phyloP scores from a whole-genome alignment of 2,329 filamentous ascomycete species.

The Trichoderma aggressivum region DNA sequence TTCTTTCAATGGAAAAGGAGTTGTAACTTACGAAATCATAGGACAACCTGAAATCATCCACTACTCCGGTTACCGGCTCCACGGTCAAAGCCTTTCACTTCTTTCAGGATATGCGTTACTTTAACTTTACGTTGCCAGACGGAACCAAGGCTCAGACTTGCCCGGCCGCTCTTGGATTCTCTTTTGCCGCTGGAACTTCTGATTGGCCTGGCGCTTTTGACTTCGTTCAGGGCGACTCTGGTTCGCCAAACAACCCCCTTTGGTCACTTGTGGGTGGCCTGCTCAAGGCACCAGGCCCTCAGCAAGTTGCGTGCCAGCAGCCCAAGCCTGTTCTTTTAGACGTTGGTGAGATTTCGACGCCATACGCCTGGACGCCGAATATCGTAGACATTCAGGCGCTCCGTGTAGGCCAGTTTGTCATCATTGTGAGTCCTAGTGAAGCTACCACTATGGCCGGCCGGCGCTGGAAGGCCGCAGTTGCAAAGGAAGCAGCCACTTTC shows the following conservation, averaged over 20 bases:
- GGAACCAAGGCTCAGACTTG: slow-evolving; percentile 71
- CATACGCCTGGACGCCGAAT: slow-evolving; percentile 88
- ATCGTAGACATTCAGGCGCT: slow-evolving; percentile 85
- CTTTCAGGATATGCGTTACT: slow-evolving; percentile 77
- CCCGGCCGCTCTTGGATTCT: slow-evolving; percentile 83
- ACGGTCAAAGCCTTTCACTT: slow-evolving; percentile 80
- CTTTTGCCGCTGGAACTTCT: slow-evolving; percentile 87
- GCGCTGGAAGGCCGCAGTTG: slow-evolving; percentile 74
- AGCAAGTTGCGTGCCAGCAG: slow-evolving; percentile 72
- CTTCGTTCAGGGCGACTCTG: slow-evolving; percentile 82
- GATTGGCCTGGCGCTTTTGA: slow-evolving; percentile 91
- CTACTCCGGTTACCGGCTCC: slow-evolving; percentile 56
- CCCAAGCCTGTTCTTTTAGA: slow-evolving; percentile 85
- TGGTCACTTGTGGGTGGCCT: slow-evolving; percentile 75
- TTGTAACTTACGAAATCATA: slow-evolving; percentile 35
- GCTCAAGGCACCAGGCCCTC: slow-evolving; percentile 65
- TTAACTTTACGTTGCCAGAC: slow-evolving; percentile 69
- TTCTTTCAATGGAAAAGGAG: not conserved
- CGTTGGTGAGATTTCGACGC: slow-evolving; percentile 72
- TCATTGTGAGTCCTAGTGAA: slow-evolving; percentile 82
- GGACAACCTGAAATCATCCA: slow-evolving; percentile 45
- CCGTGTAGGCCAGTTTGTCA: slow-evolving; percentile 77
- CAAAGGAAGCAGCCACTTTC: slow-evolving; percentile 46
- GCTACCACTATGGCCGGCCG: slow-evolving; percentile 90
- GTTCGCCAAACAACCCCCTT: slow-evolving; percentile 68